Base-by-base conservation (phyloP, 108 stramenopile genomes). In the Nitzschia palea region DNA sequence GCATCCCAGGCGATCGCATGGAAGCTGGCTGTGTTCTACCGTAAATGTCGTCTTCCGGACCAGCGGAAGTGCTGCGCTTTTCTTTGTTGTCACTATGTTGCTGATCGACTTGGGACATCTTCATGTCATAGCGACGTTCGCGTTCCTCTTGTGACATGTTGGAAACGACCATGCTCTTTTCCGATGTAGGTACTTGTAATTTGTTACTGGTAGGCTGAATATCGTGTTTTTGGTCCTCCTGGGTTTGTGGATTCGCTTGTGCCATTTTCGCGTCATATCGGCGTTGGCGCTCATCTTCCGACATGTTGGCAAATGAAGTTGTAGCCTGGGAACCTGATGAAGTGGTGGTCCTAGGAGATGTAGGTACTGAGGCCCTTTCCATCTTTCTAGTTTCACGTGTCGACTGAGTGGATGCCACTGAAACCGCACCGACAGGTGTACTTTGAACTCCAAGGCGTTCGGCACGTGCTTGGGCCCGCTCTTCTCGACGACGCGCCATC, bases 201-300 rank as follows among this genome's bases (percentile, higher is more conserved):
- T 33, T 9, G 55, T 56, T 34, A 20, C 30, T 31, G 14, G 27
- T 0, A 23, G 25, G 30, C 15, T 42, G 29, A 18, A 1, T 15
- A 32, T 42, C 29, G n/a, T 30, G 62, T 23, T 63, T 63, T 15
- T 45, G 25, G 4, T 48, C 5, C 18, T 50, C 47, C 18, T 47
- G 25, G 32, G 9, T 4, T 32, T 63, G 62, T 30, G 30, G 44
- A 50, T 48, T 52, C 35, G 36, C 36, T 29, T 35, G 20, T n/a
- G 48, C 51, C 65, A 65, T 65, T 25, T 65, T 65, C 23, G 50
- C 52, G 37, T 65, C 45, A 31, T 36, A 65, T 25, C 51, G 65
- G 0, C 18, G 50, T 8, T 34, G 44, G 48, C 50, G 65, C 29
- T 53, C 52, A 0, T 52, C 52, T 36, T 65, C 65, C 20, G 50